Base-by-base conservation (phyloP, 2,329 filamentous ascomycete genomes). In the Zymoseptoria brevis region DNA sequence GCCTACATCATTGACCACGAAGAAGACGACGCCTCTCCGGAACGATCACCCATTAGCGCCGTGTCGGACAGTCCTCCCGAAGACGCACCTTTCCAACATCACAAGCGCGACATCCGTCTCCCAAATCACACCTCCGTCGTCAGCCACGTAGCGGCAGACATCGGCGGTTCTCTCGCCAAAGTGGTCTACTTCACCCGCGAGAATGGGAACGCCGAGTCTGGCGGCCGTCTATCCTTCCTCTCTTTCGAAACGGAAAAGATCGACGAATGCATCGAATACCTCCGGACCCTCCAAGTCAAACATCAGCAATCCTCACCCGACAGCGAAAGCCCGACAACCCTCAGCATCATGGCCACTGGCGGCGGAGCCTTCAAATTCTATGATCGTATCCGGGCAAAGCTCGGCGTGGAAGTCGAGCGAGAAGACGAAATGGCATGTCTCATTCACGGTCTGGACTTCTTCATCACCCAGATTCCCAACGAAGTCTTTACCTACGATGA, bases 361-460 rank as follows among this genome's bases (percentile, higher is more conserved):
- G 94, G 94, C 26, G 94, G 94, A 19, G 92, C 94, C 4, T 97
- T 89, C 80, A 96, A 97, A 74, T 99, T 89, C 76, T 96, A 97
- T 74, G 91, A 97, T 73, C 87, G 86, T 74, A 90, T 99, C 67
- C 87, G 86, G 71, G 84, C 93, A 62, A 85, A 87, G 4, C 78
- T 99, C 55, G 89, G 89, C 13, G 89, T 96, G 1, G 88, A 96
- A 71, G 91, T 99, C 19, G 79, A 92, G 68, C 82, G 91, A 50
- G 94, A 97, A 75, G 94, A 99, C 70, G 94, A 99, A 77, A 99
- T 99, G 94, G 91, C 96, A 74, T 99, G 94, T 72, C 78, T 99
- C 60, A 99, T 99, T 64, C 62, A 67, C 90, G 91, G 93, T 11
- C 85, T 99, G 50, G 94, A 99, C 73, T 99, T 97, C 78, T 97